These are phyloP conservation scores for Saturnispora mendoncae DNA, from an alignment of 805 yeast species.

Conservation along the genomic window DNA sequence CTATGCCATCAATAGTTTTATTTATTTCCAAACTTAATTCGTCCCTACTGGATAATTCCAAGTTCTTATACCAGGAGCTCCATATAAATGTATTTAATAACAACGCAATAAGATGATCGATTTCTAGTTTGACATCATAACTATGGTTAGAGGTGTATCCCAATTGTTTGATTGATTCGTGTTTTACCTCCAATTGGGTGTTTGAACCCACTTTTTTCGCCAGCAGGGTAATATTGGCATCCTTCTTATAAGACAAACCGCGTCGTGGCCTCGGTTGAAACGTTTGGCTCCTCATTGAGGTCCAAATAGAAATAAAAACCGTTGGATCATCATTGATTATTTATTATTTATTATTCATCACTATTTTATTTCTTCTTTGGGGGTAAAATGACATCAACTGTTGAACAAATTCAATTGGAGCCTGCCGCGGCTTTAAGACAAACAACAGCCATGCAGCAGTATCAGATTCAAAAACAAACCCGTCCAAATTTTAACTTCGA, in stretches of 20 bases:
- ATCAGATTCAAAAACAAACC: slow-evolving; percentile 9
- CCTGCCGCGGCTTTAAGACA: slow-evolving; percentile 14
- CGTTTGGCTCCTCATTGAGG: not conserved
- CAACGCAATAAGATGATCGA: slow-evolving; percentile 39
- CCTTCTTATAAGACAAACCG: not conserved
- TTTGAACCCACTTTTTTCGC: not conserved
- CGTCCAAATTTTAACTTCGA: slow-evolving; percentile 51
- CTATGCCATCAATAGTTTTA: slow-evolving; percentile 32
- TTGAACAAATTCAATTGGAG: slow-evolving; percentile 4
- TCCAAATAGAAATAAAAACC: not conserved
- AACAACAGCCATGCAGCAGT: slow-evolving; percentile 15
- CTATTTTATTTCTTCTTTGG: not conserved
- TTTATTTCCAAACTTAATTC: slow-evolving; percentile 36
- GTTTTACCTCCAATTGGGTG: not conserved
- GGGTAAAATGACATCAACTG: not conserved
- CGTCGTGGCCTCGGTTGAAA: not conserved
- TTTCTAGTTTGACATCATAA: slow-evolving; percentile 34
- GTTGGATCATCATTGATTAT: not conserved
- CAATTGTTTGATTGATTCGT: not conserved
- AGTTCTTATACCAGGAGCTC: slow-evolving; percentile 37
- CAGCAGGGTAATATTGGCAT: not conserved
- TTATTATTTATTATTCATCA: not conserved
- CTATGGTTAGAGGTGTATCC: slow-evolving; percentile 15
- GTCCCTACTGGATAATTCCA: slow-evolving; percentile 28
- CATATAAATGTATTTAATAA: slow-evolving; percentile 39